Percentiles rank a stretch among this genome's conserved stretches.
Conservation (phyloP, 2,329 filamentous ascomycete species). For the Ascochyta lentis region DNA sequence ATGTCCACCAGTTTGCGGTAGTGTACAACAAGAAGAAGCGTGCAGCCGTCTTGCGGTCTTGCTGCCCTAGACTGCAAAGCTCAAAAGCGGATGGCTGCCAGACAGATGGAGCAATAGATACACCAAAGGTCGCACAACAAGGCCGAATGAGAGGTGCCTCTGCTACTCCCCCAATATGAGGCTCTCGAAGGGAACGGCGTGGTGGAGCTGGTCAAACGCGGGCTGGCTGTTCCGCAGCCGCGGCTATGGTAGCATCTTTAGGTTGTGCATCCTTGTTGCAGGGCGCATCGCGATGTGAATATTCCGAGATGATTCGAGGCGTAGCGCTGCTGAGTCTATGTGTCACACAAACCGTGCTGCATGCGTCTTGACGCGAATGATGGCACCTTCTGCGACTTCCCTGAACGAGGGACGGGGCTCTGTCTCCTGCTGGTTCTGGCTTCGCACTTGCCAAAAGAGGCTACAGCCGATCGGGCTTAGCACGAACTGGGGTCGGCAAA, state of each 20-base stretch:
- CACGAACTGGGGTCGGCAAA: constrained; percentile 37
- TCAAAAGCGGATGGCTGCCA: constrained; percentile 40
- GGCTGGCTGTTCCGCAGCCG: constrained; percentile 53
- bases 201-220: constrained; percentile 48
- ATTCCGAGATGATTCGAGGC: constrained; percentile 31
- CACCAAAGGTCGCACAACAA: constrained; percentile 41
- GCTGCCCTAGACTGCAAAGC: constrained; percentile 27
- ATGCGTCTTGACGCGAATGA: constrained; percentile 23
- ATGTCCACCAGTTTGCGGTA: constrained; percentile 30
- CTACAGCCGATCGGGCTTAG: constrained; percentile 20
- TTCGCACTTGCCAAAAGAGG: constrained; percentile 8
- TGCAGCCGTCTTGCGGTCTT: constrained; percentile 35
- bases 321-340: constrained; percentile 29
- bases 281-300: constrained; percentile 30
- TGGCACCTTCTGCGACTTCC: constrained; percentile 27
- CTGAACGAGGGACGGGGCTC: constrained; percentile 14
- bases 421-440: constrained; percentile 17
- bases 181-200: constrained; percentile 34
- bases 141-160: constrained; percentile 35
- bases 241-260: constrained; percentile 52
- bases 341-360: constrained; percentile 39
- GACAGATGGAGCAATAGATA: constrained; percentile 46
- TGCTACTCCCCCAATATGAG: constrained; percentile 32
- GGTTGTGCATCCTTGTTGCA: constrained; percentile 47
- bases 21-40: constrained; percentile 38